Percentiles rank a stretch among this genome's conserved stretches.
Conservation (phyloP, 2,329 filamentous ascomycete species). For the Mycosphaerella sp. region DNA sequence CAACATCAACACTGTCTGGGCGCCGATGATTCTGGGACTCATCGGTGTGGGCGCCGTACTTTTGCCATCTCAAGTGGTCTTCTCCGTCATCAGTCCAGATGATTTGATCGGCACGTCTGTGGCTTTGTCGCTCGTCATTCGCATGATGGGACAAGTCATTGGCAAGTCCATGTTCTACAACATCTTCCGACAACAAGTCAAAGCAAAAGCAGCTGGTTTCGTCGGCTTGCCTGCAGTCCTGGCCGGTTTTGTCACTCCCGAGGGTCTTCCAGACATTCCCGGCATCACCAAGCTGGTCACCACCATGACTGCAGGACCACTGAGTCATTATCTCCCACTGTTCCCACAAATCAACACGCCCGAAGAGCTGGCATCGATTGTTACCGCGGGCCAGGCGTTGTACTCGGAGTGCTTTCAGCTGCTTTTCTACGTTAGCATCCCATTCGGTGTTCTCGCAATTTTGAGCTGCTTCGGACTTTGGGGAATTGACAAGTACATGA, state of each 20-base stretch:
- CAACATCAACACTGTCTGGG: slow-evolving; percentile 30
- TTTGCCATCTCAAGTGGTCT: slow-evolving; percentile 59
- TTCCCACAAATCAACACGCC: slow-evolving; percentile 17
- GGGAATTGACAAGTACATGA: slow-evolving; percentile 19
- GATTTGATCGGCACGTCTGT: slow-evolving; percentile 63
- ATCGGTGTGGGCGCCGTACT: slow-evolving; percentile 61
- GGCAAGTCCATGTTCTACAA: slow-evolving; percentile 45
- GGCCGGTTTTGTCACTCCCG: slow-evolving; percentile 4
- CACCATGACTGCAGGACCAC: slow-evolving; percentile 15
- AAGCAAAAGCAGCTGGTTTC: slow-evolving; percentile 43
- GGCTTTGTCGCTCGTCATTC: slow-evolving; percentile 59
- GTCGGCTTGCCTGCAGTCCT: slow-evolving; percentile 15
- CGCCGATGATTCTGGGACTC: slow-evolving; percentile 52
- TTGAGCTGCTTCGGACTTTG: slow-evolving; percentile 15
- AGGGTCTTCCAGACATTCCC: background rate
- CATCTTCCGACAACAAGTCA: slow-evolving; percentile 39
- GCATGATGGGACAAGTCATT: slow-evolving; percentile 59
- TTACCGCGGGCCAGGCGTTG: slow-evolving; percentile 16
- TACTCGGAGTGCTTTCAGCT: slow-evolving; percentile 21
- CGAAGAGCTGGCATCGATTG: slow-evolving; percentile 6
- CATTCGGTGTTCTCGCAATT: slow-evolving; percentile 16
- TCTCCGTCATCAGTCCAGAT: slow-evolving; percentile 61
- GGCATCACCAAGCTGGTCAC: slow-evolving; percentile 12
- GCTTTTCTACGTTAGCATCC: slow-evolving; percentile 20
- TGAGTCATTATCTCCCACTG: slow-evolving; percentile 14